A percentile compares a stretch with the other conserved stretches of the same genome.
Evolutionary conservation across 192 early-diverging fungal species (phyloP).

Genomic region (Gaertneriomyces semiglobifer): DNA sequence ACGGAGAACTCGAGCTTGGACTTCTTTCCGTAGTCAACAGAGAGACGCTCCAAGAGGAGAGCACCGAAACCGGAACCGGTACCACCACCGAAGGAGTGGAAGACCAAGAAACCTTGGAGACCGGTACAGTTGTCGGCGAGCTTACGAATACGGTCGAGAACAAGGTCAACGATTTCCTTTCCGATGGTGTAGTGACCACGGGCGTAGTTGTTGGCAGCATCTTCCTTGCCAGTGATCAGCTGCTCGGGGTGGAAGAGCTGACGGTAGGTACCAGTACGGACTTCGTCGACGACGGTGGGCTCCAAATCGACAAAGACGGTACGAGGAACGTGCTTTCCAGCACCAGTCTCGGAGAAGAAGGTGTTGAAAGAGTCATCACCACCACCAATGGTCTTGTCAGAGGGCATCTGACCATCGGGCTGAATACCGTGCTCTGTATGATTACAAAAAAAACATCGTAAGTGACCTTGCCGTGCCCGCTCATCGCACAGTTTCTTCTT

Average conservation of each 20-base stretch:
- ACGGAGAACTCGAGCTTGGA: constrained; percentile 99
- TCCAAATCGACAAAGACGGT: constrained; percentile 88
- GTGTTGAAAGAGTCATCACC: constrained; percentile 94
- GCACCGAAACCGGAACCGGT: constrained; percentile 99
- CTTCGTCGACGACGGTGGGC: constrained; percentile 92
- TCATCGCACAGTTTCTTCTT: too few relatives aligned
- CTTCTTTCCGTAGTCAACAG: constrained; percentile 99
- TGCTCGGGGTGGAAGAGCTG: constrained; percentile 91
- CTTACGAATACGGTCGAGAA: constrained; percentile 95
- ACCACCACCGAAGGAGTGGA: constrained; percentile 99
- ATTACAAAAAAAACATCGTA: constrained; percentile 10
- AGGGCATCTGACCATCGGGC: constrained; percentile 87
- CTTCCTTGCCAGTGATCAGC: constrained; percentile 99
- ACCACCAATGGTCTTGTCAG: constrained; percentile 73
- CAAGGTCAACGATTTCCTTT: constrained; percentile 96
- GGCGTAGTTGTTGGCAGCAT: constrained; percentile 99
- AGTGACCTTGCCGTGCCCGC: neutral
- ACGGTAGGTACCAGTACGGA: constrained; percentile 97
- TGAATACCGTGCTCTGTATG: constrained; percentile 89
- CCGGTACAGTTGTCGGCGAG: constrained; percentile 97
- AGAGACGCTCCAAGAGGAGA: constrained; percentile 94
- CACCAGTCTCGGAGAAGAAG: constrained; percentile 99
- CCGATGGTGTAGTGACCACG: constrained; percentile 99
- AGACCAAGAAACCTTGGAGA: constrained; percentile 98
- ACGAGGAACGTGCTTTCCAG: constrained; percentile 99